A percentile compares a stretch with the other conserved stretches of the same genome.
phyloP scores from a whole-genome alignment of 1,284 basidiomycete species.

The Wallemia hederae region DNA sequence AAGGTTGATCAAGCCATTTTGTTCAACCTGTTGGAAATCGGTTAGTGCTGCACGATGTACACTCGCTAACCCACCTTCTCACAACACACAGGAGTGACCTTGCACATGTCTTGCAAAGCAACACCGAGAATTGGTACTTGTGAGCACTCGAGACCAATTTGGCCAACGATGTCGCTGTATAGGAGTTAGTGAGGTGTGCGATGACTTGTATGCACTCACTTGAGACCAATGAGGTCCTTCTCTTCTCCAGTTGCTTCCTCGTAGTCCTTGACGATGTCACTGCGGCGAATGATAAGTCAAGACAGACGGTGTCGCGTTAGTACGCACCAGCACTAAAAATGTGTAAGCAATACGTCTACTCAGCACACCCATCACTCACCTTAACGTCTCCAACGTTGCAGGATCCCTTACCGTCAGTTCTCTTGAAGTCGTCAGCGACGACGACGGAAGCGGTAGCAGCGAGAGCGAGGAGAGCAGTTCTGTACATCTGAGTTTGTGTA shows the following conservation, averaged over 20 bases:
- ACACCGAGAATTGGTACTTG: background rate
- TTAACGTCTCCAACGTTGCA: background rate
- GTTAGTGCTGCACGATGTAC: background rate
- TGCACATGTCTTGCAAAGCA: background rate
- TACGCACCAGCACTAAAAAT: background rate
- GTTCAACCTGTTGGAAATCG: background rate
- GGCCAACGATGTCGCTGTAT: background rate
- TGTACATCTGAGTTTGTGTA: background rate
- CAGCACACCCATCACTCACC: background rate
- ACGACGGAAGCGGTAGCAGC: background rate
- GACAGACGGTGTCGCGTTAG: background rate
- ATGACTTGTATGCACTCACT: too few species aligned
- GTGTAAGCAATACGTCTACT: too few species aligned
- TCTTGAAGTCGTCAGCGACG: background rate
- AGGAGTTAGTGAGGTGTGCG: too few species aligned
- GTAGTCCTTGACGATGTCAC: background rate
- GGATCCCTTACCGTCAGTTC: background rate
- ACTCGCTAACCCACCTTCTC: background rate
- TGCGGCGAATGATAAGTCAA: background rate
- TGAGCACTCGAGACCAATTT: background rate
- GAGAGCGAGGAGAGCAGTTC: background rate
- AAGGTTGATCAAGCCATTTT: background rate
- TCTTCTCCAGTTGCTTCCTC: background rate
- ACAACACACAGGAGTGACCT: background rate
- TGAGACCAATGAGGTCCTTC: background rate